A percentile compares a stretch with the other conserved stretches of the same genome.
phyloP scores from a whole-genome alignment of 768 basidiomycete species.

The Naematelia encephala region DNA sequence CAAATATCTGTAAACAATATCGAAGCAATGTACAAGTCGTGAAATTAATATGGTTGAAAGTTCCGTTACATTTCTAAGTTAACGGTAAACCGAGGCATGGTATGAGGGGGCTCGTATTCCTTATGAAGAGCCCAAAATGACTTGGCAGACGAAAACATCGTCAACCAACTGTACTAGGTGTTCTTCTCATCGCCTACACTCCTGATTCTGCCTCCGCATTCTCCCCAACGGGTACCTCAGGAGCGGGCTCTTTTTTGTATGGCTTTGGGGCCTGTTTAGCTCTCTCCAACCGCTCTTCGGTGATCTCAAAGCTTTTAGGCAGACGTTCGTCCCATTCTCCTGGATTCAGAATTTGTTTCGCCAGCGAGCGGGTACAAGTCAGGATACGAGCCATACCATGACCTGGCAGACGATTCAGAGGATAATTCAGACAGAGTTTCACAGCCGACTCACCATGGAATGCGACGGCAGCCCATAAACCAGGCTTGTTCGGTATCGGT shows the following conservation, averaged over 20 bases:
- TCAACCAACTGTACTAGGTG: too few relatives aligned
- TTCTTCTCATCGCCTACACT: too few relatives aligned
- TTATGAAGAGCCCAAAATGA: too few relatives aligned
- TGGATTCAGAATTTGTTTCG: conserved; percentile 18
- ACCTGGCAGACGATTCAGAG: conserved; percentile 3
- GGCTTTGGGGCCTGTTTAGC: conserved; percentile 13
- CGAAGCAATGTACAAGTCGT: too few relatives aligned
- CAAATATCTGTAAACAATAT: background rate
- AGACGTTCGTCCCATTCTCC: conserved; percentile 33
- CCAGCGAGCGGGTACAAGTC: conserved; percentile 26
- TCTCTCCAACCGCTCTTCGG: conserved; percentile 25
- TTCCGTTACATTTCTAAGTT: too few relatives aligned
- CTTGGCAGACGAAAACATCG: too few relatives aligned
- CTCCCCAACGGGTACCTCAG: background rate
- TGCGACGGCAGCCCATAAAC: conserved; percentile 30
- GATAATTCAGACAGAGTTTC: background rate
- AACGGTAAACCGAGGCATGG: too few relatives aligned
- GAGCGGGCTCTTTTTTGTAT: background rate
- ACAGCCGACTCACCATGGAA: conserved; percentile 22
- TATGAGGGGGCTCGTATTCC: too few relatives aligned
- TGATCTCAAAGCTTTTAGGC: conserved; percentile 31
- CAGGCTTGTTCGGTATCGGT: conserved; percentile 23
- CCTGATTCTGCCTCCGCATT: background rate
- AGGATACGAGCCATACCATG: conserved; percentile 42
- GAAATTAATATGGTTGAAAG: too few relatives aligned